Base-by-base conservation (phyloP, 352 stramenopile genomes). In the Phytophthora brassicae region DNA sequence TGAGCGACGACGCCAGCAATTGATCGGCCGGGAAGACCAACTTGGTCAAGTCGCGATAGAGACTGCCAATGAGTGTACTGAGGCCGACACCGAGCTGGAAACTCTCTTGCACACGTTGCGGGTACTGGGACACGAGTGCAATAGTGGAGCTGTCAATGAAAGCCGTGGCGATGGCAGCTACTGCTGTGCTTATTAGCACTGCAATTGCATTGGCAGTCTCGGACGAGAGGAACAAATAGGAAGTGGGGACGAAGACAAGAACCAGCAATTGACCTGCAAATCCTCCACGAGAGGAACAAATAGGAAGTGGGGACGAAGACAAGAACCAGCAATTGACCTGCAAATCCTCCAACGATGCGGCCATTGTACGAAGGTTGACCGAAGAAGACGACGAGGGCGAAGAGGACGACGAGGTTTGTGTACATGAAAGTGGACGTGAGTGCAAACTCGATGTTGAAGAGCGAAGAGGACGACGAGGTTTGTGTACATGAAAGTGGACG, bases 351-450 rank as follows among this genome's bases (percentile, higher is more conserved):
- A n/a, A 93, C 77, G 45, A 95, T 90, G 47, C 84, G 81, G 6
- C 74, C 70, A 6, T 71, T 85, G 80, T 88, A 91, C 75, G 59
- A 89, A 14, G 81, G 86, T 43, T 77, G 75, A 49, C 71, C 66
- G 33, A 66, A 82, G 23, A 83, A 74, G 36, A 89, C 57, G 38
- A 95, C 84, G 60, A 95, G 79, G 38, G 88, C 41, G 29, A 41
- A 74, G 12, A 95, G 63, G 52, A 86, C 80, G n/a, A 66, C 53
- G 6, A 93, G 54, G 57, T 95, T 95, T 8, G 84, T 89, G 66
- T 91, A 91, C 82, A 93, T 91, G 67, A 90, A 95, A 26, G 75
- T 79, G 38, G 79, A 92, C 13, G 86, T 93, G 59, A 95, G 77
- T 24, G 76, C 75, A 56, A 93, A 95, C 66, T 95, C 86, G n/a